Conservation (phyloP, 2,329 filamentous ascomycete species). For the Ceratocystis eucalypticola region DNA sequence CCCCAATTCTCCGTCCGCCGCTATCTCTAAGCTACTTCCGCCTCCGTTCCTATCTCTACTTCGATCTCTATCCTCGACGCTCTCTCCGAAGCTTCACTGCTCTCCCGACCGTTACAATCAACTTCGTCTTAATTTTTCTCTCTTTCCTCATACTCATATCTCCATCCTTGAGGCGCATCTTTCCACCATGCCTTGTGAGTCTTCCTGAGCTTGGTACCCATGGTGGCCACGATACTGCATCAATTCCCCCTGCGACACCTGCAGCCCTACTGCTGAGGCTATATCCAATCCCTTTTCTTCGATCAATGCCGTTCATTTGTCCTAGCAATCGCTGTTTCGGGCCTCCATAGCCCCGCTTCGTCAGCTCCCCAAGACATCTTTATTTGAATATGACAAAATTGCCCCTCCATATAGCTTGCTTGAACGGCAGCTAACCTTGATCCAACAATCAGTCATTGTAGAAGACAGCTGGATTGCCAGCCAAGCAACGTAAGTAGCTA, state of each 20-base stretch:
- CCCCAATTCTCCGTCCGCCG: not conserved
- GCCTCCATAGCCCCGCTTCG: not conserved
- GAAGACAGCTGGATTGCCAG: conserved; percentile 31
- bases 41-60: not conserved
- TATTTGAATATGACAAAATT: not conserved
- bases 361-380: not conserved
- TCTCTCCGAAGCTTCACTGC: not conserved
- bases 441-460: conserved; percentile 25
- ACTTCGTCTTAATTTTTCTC: not conserved
- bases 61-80: not conserved
- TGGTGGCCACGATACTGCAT: not conserved
- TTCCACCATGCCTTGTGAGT: conserved; percentile 29
- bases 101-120: not conserved
- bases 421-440: conserved; percentile 2
- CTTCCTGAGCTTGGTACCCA: conserved; percentile 9
- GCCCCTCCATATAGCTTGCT: conserved; percentile 7
- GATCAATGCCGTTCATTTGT: not conserved
- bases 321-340: not conserved
- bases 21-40: not conserved
- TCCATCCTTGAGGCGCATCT: conserved; percentile 1
- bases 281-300: not conserved
- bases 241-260: not conserved
- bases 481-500: conserved; percentile 28
- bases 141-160: not conserved
- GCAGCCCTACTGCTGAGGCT: conserved; percentile 16